Conservation (phyloP, 1,139 yeast genomes). For the Meyerozyma carpophila region DNA sequence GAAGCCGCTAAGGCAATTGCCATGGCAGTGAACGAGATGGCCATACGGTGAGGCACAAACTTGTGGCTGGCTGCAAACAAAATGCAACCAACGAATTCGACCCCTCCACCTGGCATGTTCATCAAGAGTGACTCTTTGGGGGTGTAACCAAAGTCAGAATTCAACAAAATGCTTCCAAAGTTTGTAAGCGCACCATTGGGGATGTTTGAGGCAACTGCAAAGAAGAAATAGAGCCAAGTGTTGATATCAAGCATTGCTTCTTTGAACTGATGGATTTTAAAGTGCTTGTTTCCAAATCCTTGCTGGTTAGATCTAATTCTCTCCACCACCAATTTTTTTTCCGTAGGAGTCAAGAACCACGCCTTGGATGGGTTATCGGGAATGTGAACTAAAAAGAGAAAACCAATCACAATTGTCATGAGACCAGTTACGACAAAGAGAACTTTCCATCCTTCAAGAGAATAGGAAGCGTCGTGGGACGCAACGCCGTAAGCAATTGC, state of each 20-base stretch:
- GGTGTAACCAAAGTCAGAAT: conserved; percentile 40
- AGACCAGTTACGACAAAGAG: conserved; percentile 44
- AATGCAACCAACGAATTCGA: conserved; percentile 39
- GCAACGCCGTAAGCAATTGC: conserved; percentile 47
- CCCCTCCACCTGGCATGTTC: conserved; percentile 34
- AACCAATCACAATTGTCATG: conserved; percentile 41
- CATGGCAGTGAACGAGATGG: conserved; percentile 1
- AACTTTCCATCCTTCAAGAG: conserved; percentile 42
- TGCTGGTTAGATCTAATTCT: conserved; percentile 36
- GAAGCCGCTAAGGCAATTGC: neutral
- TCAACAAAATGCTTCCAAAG: conserved; percentile 43
- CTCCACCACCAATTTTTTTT: conserved; percentile 11
- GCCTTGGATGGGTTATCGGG: conserved; percentile 55
- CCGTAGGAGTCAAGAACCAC: conserved; percentile 20
- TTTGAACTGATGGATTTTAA: conserved; percentile 48
- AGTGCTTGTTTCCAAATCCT: conserved; percentile 51
- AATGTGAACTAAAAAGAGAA: conserved; percentile 35
- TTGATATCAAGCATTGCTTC: conserved; percentile 47
- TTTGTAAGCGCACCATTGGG: conserved; percentile 52
- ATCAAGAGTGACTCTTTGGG: conserved; percentile 29
- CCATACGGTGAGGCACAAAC: neutral
- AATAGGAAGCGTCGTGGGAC: conserved; percentile 21
- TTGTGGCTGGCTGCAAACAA: conserved; percentile 9
- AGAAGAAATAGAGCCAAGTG: conserved; percentile 36
- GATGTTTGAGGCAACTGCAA: conserved; percentile 37